These are phyloP conservation scores for Candida endomychidarum DNA, from an alignment of 805 yeast species.

Conservation along the genomic window DNA sequence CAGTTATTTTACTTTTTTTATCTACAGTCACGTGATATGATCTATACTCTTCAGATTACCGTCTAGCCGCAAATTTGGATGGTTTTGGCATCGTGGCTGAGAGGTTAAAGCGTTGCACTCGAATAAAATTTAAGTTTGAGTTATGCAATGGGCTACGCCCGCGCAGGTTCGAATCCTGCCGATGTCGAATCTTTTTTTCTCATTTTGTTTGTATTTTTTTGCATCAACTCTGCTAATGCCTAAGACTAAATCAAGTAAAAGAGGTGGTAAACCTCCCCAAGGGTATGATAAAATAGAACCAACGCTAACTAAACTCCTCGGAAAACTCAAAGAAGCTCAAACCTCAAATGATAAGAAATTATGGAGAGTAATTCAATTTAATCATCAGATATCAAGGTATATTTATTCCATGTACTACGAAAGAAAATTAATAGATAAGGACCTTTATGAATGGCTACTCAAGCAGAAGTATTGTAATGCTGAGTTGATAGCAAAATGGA, in stretches of 20 bases:
- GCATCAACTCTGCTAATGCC: no score
- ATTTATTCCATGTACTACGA: constrained; percentile 72
- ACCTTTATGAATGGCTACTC: constrained; percentile 72
- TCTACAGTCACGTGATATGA: no score
- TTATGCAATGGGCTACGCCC: constrained; percentile 42
- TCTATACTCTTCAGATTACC: neutral
- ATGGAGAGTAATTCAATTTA: constrained; percentile 70
- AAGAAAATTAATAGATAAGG: constrained; percentile 62
- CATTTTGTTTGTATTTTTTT: neutral
- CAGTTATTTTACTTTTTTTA: no score
- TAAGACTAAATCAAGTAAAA: constrained; percentile 36
- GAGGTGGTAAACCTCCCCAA: constrained; percentile 61
- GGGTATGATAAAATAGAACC: constrained; percentile 72
- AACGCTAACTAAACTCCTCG: constrained; percentile 58
- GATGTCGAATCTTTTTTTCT: constrained; percentile 33
- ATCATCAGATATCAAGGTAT: constrained; percentile 75
- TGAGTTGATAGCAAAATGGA: constrained; percentile 77
- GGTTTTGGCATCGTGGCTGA: constrained; percentile 34
- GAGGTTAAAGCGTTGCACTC: constrained; percentile 46
- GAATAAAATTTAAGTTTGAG: constrained; percentile 22
- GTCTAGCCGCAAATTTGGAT: neutral
- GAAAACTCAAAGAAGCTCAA: constrained; percentile 54
- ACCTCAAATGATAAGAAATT: constrained; percentile 49
- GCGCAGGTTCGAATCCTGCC: constrained; percentile 50
- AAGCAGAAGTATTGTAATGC: constrained; percentile 66